Evolutionary conservation across 108 stramenopile genomes (phyloP), one percentile per base, ranked within the genome.

Genomic region (Nitzschia sp.): DNA sequence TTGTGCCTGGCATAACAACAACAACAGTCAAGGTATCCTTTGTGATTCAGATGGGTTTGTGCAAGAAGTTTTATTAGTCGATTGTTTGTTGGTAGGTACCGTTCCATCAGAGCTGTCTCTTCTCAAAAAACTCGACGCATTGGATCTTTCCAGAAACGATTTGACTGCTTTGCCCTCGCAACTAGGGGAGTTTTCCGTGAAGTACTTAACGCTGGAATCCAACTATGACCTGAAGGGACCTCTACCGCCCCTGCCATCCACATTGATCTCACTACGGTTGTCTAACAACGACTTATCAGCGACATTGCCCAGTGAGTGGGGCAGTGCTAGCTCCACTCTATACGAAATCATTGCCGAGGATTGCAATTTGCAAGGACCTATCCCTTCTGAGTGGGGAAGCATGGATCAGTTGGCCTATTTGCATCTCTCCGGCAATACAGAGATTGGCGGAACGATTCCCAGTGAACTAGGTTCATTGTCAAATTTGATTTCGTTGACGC

Each of bases 81-180:
- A 34, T 5, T 34, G 29, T 34, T 1, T 1, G 29, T 5, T 34
- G 29, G 55, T 43, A 0, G 83, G 86, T 8, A n/a, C 53, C 5
- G 77, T 91, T 34, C 90, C 90, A 20, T 51, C 75, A 10, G 86
- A 83, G 61, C 2, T 91, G 0, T 72, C 72, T 10, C 26, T 48
- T 8, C 51, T 82, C 38, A 50, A 41, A 5, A 39, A 51, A 3
- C 62, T 70, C 15, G 10, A 34, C 19, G 22, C 38, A 14, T 40
- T 72, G 1, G 63, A 64, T n/a, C 24, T 72, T 15, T 26, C 20
- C 22, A 25, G 46, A 1, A 72, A 72, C 61, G 41, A 14, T 0
- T 46, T 71, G 2, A 60, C 58, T 34, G 29, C 29, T 3, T 34
- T 34, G 1, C 29, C 29, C 29, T 34, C 29, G 29, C 29, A 34